phyloP scores from a whole-genome alignment of 2,329 filamentous ascomycete species.

The Talaromyces sp. region DNA sequence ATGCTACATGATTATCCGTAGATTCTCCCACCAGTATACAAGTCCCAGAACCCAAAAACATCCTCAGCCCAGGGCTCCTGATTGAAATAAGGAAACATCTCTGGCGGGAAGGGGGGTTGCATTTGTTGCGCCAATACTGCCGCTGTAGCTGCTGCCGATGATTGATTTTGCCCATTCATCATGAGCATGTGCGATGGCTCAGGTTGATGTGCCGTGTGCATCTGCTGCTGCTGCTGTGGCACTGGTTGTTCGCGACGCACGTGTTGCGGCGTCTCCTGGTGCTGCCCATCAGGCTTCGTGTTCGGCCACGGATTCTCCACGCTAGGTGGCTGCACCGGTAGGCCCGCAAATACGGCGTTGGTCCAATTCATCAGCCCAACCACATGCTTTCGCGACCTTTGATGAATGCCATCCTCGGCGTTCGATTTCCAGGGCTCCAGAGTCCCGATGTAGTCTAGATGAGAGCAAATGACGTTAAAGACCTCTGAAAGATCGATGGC shows the following conservation, averaged over 20 bases:
- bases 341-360: constrained; percentile 2
- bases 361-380: constrained; percentile 1
- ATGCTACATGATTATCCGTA: not conserved
- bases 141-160: not conserved
- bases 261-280: not conserved
- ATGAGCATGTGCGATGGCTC: not conserved
- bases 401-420: constrained; percentile 1
- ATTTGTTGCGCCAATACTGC: constrained; percentile 4
- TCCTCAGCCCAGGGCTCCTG: constrained; percentile 15
- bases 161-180: not conserved
- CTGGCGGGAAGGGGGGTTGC: not conserved
- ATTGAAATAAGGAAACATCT: constrained; percentile 17
- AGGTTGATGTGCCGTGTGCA: not conserved
- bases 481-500: constrained; percentile 5
- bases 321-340: not conserved
- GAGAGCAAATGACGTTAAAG: not conserved
- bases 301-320: not conserved
- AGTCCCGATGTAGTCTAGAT: not conserved
- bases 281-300: not conserved
- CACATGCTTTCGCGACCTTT: constrained; percentile 8
- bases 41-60: constrained; percentile 15
- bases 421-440: constrained; percentile 7
- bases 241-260: not conserved
- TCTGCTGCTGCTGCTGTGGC: not conserved
- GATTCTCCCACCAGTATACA: constrained; percentile 1